Percentiles rank a stretch among this genome's conserved stretches.
Evolutionary conservation across 352 stramenopile species (phyloP).

Genomic region (Pythium aquatile): DNA sequence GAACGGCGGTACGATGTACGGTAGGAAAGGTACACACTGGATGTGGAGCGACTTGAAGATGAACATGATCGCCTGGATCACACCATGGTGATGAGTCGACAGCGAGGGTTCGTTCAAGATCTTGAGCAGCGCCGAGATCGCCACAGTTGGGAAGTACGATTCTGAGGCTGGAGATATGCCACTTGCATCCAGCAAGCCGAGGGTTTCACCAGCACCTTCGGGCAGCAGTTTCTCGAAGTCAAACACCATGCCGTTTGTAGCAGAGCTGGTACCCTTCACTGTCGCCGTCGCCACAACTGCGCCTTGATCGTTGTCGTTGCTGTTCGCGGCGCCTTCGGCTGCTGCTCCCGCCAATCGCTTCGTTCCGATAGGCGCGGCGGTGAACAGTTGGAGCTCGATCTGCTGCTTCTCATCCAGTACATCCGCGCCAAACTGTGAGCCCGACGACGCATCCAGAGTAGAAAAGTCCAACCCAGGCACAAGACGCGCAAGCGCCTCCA

Average conservation of each 20-base stretch:
- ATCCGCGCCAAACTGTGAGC: conserved; percentile 52
- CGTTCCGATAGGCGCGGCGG: conserved; percentile 82
- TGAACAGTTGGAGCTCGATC: conserved; percentile 85
- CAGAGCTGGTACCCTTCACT: conserved; percentile 10
- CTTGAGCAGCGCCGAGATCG: conserved; percentile 94
- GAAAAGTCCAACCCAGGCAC: conserved; percentile 44
- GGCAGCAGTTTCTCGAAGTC: conserved; percentile 72
- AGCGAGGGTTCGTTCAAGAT: conserved; percentile 96
- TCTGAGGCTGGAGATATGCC: conserved; percentile 79
- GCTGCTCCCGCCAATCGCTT: conserved; percentile 32
- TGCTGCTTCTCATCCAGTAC: conserved; percentile 83
- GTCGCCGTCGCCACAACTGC: background rate
- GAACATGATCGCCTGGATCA: conserved; percentile 98
- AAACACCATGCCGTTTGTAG: conserved; percentile 28
- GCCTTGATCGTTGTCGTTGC: background rate
- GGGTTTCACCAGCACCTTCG: conserved; percentile 39
- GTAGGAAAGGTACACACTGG: conserved; percentile 95
- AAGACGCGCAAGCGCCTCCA: conserved; percentile 17
- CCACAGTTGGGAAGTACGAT: conserved; percentile 97
- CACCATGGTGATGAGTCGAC: conserved; percentile 94
- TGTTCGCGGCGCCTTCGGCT: background rate
- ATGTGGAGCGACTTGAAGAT: conserved; percentile 97
- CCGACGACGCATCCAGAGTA: conserved; percentile 55
- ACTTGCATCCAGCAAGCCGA: conserved; percentile 58
- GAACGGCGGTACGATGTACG: conserved; percentile 97